Percentiles rank a stretch among this genome's conserved stretches.
Evolutionary conservation across 805 yeast species (phyloP).

Genomic region (Cephaloascus albidus): DNA sequence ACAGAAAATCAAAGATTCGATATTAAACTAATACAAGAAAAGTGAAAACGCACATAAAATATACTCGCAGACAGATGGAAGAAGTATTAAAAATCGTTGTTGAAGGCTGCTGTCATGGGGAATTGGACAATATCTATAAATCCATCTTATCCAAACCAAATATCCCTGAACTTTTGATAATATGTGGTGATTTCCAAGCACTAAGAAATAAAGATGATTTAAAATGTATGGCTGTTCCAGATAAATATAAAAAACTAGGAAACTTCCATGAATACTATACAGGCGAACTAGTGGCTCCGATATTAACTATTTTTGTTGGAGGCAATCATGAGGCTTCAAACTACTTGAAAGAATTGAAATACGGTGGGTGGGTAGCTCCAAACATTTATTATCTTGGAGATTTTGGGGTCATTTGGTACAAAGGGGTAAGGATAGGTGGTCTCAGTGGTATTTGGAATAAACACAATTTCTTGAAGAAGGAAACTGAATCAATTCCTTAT

Average conservation of each 20-base stretch:
- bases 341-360: slow-evolving; percentile 58
- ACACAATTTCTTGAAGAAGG: slow-evolving; percentile 32
- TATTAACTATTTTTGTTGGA: slow-evolving; percentile 76
- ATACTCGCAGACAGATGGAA: too few relatives aligned
- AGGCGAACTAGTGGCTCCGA: slow-evolving; percentile 57
- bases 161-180: slow-evolving; percentile 51
- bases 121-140: slow-evolving; percentile 48
- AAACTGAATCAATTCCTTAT: slow-evolving; percentile 40
- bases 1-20: too few relatives aligned
- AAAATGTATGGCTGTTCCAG: slow-evolving; percentile 66
- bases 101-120: slow-evolving; percentile 91
- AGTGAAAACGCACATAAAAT: too few relatives aligned
- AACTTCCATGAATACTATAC: slow-evolving; percentile 70
- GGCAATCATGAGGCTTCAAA: slow-evolving; percentile 93
- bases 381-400: slow-evolving; percentile 80
- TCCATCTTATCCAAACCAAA: slow-evolving; percentile 12
- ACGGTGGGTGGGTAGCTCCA: slow-evolving; percentile 93
- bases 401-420: slow-evolving; percentile 62
- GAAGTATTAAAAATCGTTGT: slow-evolving; percentile 57
- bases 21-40: too few relatives aligned
- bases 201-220: slow-evolving; percentile 57
- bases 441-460: slow-evolving; percentile 74
- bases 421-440: slow-evolving; percentile 73
- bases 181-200: slow-evolving; percentile 92
- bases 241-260: slow-evolving; percentile 64